Evolutionary conservation across 2,329 filamentous ascomycete genomes (phyloP).

Genomic region (Cryphonectria carpinicola): DNA sequence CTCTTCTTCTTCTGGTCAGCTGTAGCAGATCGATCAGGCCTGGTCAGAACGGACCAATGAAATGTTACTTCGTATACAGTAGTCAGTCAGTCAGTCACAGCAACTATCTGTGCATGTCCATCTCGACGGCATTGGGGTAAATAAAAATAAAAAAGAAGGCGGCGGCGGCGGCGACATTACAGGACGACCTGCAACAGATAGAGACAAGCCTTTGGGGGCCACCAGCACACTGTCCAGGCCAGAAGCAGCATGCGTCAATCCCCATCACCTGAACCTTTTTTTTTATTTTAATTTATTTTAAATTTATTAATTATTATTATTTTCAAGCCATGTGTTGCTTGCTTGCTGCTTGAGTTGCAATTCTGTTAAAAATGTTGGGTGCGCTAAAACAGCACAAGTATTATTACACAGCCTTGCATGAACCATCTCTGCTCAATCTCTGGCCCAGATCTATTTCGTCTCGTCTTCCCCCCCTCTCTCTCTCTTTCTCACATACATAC

Average conservation of each 20-base stretch:
- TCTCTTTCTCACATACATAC: too few relatives aligned
- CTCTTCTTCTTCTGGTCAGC: background rate
- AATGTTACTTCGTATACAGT: background rate
- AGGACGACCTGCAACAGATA: too few relatives aligned
- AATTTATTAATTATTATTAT: too few relatives aligned
- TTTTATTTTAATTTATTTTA: too few relatives aligned
- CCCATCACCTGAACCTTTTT: background rate
- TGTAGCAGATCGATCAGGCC: constrained; percentile 1
- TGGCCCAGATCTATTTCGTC: background rate
- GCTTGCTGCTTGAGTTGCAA: background rate
- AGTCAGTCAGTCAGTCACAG: too few relatives aligned
- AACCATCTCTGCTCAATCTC: background rate
- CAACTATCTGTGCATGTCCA: too few relatives aligned
- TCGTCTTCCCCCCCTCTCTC: background rate
- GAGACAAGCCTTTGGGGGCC: too few relatives aligned
- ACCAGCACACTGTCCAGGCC: too few relatives aligned
- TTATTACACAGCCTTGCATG: background rate
- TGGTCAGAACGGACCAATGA: background rate
- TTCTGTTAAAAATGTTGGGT: too few relatives aligned
- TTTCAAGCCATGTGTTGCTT: background rate
- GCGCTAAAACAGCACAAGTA: background rate
- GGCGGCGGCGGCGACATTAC: too few relatives aligned
- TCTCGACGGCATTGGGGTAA: too few relatives aligned
- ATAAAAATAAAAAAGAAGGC: too few relatives aligned
- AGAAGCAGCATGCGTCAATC: background rate